Evolutionary conservation across 352 stramenopile species (phyloP).

Genomic region (Pythium dissimile): DNA sequence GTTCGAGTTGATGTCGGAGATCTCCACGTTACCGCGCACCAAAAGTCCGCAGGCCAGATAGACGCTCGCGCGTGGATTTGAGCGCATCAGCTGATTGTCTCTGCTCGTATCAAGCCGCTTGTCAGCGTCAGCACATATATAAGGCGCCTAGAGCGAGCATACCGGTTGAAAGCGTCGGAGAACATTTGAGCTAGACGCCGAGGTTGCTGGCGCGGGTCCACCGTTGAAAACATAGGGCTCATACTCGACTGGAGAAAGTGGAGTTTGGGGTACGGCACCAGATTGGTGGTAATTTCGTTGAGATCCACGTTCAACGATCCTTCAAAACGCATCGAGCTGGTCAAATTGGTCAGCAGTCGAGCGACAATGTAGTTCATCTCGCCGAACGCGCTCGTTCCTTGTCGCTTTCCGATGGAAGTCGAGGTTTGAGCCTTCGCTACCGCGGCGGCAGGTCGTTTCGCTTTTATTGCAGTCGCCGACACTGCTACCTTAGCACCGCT

Average conservation of each 20-base stretch:
- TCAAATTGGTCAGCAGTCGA: constrained; percentile 97
- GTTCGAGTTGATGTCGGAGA: constrained; percentile 88
- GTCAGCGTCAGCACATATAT: constrained; percentile 2
- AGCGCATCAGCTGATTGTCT: constrained; percentile 73
- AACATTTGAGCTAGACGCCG: constrained; percentile 65
- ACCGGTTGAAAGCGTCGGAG: constrained; percentile 60
- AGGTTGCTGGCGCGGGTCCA: constrained; percentile 49
- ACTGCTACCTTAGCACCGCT: constrained; percentile 27
- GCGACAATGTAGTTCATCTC: constrained; percentile 99
- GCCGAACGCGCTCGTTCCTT: constrained; percentile 86
- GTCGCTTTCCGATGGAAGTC: constrained; percentile 13
- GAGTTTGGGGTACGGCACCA: constrained; percentile 98
- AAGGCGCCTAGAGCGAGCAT: too few species aligned
- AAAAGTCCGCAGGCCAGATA: constrained; percentile 87
- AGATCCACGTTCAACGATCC: constrained; percentile 98
- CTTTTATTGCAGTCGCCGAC: too few species aligned
- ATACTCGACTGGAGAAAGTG: constrained; percentile 96
- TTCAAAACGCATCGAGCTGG: constrained; percentile 98
- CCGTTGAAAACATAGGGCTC: constrained; percentile 49
- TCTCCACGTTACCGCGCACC: constrained; percentile 78
- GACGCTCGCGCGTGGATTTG: constrained; percentile 63
- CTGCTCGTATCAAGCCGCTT: constrained; percentile 15
- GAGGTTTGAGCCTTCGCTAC: not conserved
- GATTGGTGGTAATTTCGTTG: constrained; percentile 99
- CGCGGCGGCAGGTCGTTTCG: constrained; percentile 8